phyloP scores from a whole-genome alignment of 2,329 filamentous ascomycete species.

The Hymenoscyphus fructigenus region DNA sequence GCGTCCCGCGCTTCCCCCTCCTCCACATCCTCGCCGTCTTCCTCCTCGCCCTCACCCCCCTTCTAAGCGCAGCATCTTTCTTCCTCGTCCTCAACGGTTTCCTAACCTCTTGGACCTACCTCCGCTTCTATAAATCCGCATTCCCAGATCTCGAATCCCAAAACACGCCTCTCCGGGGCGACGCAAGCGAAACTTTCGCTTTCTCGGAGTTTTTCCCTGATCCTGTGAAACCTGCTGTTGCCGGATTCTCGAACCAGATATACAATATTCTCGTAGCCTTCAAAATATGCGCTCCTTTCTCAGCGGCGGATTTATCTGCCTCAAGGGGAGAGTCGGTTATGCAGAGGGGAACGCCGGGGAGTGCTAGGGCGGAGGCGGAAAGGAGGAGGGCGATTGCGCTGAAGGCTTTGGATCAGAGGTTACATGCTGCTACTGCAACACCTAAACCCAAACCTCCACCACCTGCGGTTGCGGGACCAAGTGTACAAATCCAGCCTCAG shows the following conservation, averaged over 20 bases:
- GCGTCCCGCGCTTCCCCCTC: conserved; percentile 72
- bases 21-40: conserved; percentile 74
- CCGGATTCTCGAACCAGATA: conserved; percentile 69
- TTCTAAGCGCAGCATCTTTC: conserved; percentile 68
- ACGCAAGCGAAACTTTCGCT: conserved; percentile 93
- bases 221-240: conserved; percentile 73
- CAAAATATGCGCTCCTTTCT: conserved; percentile 81
- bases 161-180: conserved; percentile 68
- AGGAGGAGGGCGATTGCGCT: conserved; percentile 83
- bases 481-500: conserved; percentile 57
- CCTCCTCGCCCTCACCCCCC: conserved; percentile 60
- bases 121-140: conserved; percentile 87
- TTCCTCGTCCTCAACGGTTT: conserved; percentile 81
- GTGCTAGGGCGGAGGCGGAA: conserved; percentile 88
- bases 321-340: conserved; percentile 65
- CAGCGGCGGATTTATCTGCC: conserved; percentile 73
- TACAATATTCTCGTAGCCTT: conserved; percentile 74
- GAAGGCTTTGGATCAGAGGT: conserved; percentile 85
- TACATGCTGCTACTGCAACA: conserved; percentile 73
- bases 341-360: conserved; percentile 57
- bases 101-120: conserved; percentile 87
- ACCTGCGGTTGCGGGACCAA: conserved; percentile 47
- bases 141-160: conserved; percentile 69
- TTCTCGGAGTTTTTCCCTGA: conserved; percentile 96
- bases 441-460: conserved; percentile 44